Conservation (phyloP, 2,329 filamentous ascomycete genomes). For the Xylariaceae sp. region DNA sequence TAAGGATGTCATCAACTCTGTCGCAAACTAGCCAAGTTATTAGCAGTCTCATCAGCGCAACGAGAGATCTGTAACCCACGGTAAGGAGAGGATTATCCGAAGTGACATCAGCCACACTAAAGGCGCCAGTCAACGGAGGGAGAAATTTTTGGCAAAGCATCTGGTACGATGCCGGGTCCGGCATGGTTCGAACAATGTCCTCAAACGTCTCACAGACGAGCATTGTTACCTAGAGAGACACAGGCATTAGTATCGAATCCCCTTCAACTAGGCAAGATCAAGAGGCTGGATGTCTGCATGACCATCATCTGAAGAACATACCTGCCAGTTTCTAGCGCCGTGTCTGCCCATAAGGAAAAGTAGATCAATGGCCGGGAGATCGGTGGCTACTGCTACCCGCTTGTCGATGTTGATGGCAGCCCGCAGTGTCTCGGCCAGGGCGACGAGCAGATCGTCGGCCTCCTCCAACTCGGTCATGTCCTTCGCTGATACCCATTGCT, state of each 20-base stretch:
- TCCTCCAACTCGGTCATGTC: constrained; percentile 79
- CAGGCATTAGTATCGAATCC: constrained; percentile 5
- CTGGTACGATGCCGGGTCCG: constrained; percentile 62
- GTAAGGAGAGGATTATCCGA: constrained; percentile 79
- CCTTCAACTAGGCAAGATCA: too few relatives aligned
- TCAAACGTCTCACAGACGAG: constrained; percentile 88
- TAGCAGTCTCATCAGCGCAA: neutral
- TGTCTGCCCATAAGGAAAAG: constrained; percentile 86
- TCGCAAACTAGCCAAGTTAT: constrained; percentile 51
- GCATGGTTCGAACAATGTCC: constrained; percentile 66
- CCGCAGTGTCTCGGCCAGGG: constrained; percentile 77
- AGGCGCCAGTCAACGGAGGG: constrained; percentile 79
- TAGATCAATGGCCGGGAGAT: constrained; percentile 68
- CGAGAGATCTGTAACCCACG: constrained; percentile 30
- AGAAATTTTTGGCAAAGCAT: constrained; percentile 78
- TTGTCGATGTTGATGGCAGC: constrained; percentile 77
- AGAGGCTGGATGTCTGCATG: constrained; percentile 3
- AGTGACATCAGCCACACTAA: constrained; percentile 80
- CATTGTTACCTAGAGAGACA: constrained; percentile 52
- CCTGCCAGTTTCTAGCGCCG: constrained; percentile 81
- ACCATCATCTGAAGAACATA: constrained; percentile 8
- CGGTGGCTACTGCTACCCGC: constrained; percentile 61
- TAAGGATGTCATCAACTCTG: constrained; percentile 73
- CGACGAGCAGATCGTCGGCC: constrained; percentile 85
- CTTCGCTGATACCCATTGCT: constrained; percentile 69